These are phyloP conservation scores for Quercus tomentella DNA, from an alignment of 331 rosid genomes.

Conservation along the genomic window DNA sequence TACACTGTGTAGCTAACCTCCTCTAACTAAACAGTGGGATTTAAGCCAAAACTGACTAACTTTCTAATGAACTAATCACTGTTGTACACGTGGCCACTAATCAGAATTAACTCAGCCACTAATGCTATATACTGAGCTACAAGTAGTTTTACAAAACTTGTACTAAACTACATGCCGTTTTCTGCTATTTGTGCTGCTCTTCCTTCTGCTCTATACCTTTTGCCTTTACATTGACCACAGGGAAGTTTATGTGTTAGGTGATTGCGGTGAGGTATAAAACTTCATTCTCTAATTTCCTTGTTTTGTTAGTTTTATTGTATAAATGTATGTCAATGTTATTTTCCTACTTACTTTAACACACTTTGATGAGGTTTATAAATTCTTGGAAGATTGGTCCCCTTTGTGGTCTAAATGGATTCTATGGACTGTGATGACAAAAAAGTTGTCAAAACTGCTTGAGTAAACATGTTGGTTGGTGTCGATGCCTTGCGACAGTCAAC, in stretches of 20 bases:
- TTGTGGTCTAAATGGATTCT: not conserved
- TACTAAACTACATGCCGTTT: no score
- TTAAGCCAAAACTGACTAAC: no score
- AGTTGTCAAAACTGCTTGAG: not conserved
- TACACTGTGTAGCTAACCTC: no score
- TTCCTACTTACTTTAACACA: not conserved
- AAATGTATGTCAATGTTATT: not conserved
- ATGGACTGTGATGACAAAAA: not conserved
- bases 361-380: not conserved
- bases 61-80: no score
- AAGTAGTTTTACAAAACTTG: no score
- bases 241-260: constrained; percentile 87
- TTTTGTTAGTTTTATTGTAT: not conserved
- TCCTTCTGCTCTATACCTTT: no score
- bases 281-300: not conserved
- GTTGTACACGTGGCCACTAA: no score
- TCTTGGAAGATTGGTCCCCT: not conserved
- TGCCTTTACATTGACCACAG: constrained; percentile 45
- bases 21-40: no score
- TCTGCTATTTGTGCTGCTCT: no score
- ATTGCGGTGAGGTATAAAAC: constrained; percentile 85
- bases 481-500: no score
- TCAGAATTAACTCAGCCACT: no score
- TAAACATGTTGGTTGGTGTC: not conserved
- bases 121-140: no score